Evolutionary conservation across 768 basidiomycete genomes (phyloP), one percentile per base, ranked within the genome.

Genomic region (Rhizopogon salebrosus): DNA sequence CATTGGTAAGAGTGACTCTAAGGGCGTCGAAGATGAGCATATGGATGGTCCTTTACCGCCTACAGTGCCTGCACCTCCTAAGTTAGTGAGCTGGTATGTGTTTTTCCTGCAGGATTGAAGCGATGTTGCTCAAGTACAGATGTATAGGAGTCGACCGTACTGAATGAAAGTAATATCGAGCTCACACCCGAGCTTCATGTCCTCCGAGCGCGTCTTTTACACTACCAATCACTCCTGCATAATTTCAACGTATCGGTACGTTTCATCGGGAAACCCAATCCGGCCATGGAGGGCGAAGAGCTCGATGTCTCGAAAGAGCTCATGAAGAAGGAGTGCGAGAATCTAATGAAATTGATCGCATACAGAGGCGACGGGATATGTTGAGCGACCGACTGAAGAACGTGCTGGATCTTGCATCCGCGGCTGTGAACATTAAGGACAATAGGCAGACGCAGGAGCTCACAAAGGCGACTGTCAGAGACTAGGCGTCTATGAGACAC

Each of bases 381-480:
- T 62, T 66, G 41, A 59, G 60, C 11, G 55, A 54, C 27, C 61
- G 71, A 31, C 38, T 71, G 43, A 63, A 62, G 45, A 71, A 71
- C 36, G 62, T 68, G 34, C 70, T 70, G 53, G 53, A 71, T 39
- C 49, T 71, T 57, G 70, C 80, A 10, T 84, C 84, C 59, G 78
- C 79, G 41, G 77, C 67, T 40, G 80, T 84, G 23, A 84, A 81
- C 55, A 80, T 84, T 42, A 67, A 67, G 1, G 83, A 85, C 55
- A 82, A 77, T 62, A 71, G 56, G 52, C 70, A 72, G 16, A 82
- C 80, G 78, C 66, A 75, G 48, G 53, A 72, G 24, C 71, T 84
- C 65, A 82, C 82, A 1, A 52, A 71, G 48, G 72, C 75, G 3
- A 66, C 76, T 2, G 63, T 76, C 13, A 63, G 66, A 24, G 75